Evolutionary conservation across 2,329 filamentous ascomycete genomes (phyloP).

Genomic region (Knufia fluminis): DNA sequence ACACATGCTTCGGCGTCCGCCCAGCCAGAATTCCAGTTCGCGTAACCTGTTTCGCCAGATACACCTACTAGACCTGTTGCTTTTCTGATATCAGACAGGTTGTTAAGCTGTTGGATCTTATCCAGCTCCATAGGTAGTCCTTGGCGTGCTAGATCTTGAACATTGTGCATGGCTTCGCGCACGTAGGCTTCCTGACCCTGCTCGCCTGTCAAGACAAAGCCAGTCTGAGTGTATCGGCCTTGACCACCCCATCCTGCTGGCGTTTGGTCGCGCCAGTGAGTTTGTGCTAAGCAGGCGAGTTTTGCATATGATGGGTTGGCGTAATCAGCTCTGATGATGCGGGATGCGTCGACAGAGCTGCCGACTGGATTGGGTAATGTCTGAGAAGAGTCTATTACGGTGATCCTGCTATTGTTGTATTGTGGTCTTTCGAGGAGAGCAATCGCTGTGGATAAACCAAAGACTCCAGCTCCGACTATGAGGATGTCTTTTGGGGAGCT

Average conservation of each 20-base stretch:
- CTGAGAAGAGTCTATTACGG: constrained; percentile 47
- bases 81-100: constrained; percentile 13
- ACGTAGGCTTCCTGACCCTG: constrained; percentile 15
- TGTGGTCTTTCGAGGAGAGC: constrained; percentile 52
- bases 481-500: constrained; percentile 31
- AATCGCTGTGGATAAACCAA: constrained; percentile 60
- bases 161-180: constrained; percentile 13
- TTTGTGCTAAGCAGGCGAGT: constrained; percentile 62
- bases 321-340: constrained; percentile 67
- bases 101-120: constrained; percentile 9
- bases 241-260: constrained; percentile 31
- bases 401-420: constrained; percentile 35
- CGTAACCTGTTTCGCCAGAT: constrained; percentile 30
- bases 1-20: constrained; percentile 35
- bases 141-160: constrained; percentile 23
- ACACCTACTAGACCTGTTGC: constrained; percentile 17
- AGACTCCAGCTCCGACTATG: constrained; percentile 60
- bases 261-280: constrained; percentile 19
- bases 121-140: constrained; percentile 7
- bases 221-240: constrained; percentile 37
- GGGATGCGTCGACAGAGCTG: constrained; percentile 51
- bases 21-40: constrained; percentile 41
- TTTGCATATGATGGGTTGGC: constrained; percentile 65
- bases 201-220: constrained; percentile 33
- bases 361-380: constrained; percentile 49